phyloP scores from a whole-genome alignment of 2,329 filamentous ascomycete genomes.

The Colletotrichum euphorbiae region DNA sequence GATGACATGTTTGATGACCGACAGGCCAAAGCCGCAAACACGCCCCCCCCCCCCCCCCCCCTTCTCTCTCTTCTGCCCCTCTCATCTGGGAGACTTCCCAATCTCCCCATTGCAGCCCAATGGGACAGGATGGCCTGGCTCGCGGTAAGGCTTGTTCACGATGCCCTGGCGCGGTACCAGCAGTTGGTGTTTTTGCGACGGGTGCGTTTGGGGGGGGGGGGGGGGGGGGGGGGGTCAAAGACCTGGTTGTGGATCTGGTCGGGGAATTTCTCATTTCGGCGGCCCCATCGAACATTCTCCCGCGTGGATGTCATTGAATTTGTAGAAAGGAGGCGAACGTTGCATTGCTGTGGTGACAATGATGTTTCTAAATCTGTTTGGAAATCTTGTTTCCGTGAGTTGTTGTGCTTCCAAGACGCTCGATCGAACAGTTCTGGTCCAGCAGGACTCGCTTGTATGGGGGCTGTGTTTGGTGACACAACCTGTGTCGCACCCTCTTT shows the following conservation, averaged over 20 bases:
- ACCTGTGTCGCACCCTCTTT: too few species aligned
- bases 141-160: slow-evolving; percentile 14
- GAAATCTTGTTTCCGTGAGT: too few species aligned
- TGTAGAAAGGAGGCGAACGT: neutral
- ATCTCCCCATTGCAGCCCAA: neutral
- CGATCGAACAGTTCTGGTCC: too few species aligned
- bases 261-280: slow-evolving; percentile 32
- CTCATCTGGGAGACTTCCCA: neutral
- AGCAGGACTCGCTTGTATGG: too few species aligned
- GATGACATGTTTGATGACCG: slow-evolving; percentile 1
- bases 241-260: slow-evolving; percentile 15
- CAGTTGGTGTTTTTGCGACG: neutral
- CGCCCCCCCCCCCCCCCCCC: neutral
- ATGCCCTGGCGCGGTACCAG: neutral
- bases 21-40: slow-evolving; percentile 3
- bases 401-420: too few species aligned
- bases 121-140: neutral
- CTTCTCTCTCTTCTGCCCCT: neutral
- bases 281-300: slow-evolving; percentile 30
- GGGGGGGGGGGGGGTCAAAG: neutral
- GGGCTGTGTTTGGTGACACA: too few species aligned
- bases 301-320: neutral
- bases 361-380: slow-evolving; percentile 1
- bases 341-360: neutral
- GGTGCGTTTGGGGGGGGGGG: too few species aligned